Evolutionary conservation across 1,139 yeast species (phyloP), one percentile per base, ranked within the genome.

Genomic region (Yamadazyma pseudoaaseri): DNA sequence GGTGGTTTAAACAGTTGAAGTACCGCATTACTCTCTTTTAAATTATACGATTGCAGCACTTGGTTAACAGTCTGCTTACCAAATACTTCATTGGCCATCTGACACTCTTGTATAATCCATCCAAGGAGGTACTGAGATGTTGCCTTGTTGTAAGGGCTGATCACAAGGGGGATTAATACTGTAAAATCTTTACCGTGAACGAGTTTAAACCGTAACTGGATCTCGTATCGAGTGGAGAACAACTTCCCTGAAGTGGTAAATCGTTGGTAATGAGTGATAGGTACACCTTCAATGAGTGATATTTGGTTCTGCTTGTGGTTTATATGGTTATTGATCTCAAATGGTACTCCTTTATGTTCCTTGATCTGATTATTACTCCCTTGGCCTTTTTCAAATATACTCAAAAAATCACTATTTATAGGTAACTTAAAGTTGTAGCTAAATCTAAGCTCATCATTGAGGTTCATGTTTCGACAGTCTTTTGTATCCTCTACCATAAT

Each of bases 71-170:
- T 34, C 7, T 58, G 61, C 14, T 53, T 54, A 13, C 76, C 75
- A 44, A 66, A 70, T 17, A 39, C 45, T 4, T 47, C 45, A 16
- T 56, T 49, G 2, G 81, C 75, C 18, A 58, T 41, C 26, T 70
- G 74, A 41, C 76, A 72, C 49, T 79, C 83, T 31, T 64, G 62
- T 43, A 67, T 51, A n/a, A 80, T 76, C 73, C 76, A 78, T 50
- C 54, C 66, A 44, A 66, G 59, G 30, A 70, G 52, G 47, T 65
- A 67, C 36, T 56, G 69, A 36, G 74, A 71, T 49, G 62, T 67
- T 14, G 37, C 48, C 35, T 69, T 59, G 53, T 79, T 77, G 55
- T 58, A 73, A 1, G 82, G 80, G 31, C 81, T 62, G 0, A 80
- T 65, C 0, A 73, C 73, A 3, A 80, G 56, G 1, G 83, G 84